Base-by-base conservation (phyloP, 1,284 basidiomycete species). In the Afroboletus lepidellus region DNA sequence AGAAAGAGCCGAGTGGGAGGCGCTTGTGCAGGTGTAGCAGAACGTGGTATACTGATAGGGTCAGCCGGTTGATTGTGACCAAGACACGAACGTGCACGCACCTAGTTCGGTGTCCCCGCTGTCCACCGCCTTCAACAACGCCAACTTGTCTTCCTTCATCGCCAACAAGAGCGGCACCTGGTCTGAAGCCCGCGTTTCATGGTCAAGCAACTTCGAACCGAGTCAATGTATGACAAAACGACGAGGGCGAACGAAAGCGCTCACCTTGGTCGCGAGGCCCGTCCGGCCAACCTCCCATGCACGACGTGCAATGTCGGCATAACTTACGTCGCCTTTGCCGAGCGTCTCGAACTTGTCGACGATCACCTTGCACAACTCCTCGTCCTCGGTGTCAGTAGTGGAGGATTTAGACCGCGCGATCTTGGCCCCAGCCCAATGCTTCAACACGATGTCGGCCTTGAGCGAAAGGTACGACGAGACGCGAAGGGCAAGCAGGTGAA, bases 91-190 rank as follows among this genome's bases (percentile, higher is more conserved):
- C 27, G 37, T 13, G 29, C 27, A 44, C 81, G 45, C 60, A 94
- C 94, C 87, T 1, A 99, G 80, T 70, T 99, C 95, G 0, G 94
- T 93, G 66, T 99, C 95, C 1, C 95, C 94, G 57, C 93, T 95
- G 58, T 94, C 91, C 15, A 97, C 88, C 1, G 96, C 93, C 67
- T 97, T 98, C 53, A 83, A 74, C 27, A 99, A 74, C 5, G 96
- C 97, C 3, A 94, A 71, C 54, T 83, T 83, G 65, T 98, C 93
- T 69, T 98, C 92, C 61, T 94, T 93, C 97, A 99, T 99, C 51
- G 81, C 84, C 24, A 98, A 75, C 48, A 99, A 72, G 16, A 99
- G 76, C 0, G 94, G 94, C 3, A 99, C 95, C 66, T 98, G 94
- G 68, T 98, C 92, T 1, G 90, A 92, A 1, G 94, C 91, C 56